Conservation (phyloP, 306 rosid genomes). For the Malus orientalis region DNA sequence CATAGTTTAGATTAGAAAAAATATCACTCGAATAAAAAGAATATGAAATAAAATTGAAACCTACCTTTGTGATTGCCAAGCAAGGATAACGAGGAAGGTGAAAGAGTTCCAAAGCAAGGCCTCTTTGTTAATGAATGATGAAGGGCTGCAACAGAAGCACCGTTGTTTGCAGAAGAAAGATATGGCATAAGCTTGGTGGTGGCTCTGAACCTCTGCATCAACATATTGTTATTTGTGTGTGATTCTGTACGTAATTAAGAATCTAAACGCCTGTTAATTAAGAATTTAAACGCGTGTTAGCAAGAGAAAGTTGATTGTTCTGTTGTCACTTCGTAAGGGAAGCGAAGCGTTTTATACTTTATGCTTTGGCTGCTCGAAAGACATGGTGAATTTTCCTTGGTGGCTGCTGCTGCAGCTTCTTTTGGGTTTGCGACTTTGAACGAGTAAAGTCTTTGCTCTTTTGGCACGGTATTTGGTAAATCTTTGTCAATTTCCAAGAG, state of each 20-base stretch:
- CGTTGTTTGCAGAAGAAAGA: conserved; percentile 21
- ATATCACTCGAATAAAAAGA: no score
- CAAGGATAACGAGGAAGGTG: not conserved
- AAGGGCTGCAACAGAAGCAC: not conserved
- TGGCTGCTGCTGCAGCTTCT: not conserved
- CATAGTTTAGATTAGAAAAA: no score
- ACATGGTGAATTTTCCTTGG: not conserved
- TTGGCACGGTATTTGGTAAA: not conserved
- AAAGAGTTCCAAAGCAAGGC: not conserved
- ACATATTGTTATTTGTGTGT: not conserved
- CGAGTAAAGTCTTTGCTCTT: not conserved
- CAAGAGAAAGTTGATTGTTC: not conserved
- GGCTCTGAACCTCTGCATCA: conserved; percentile 31
- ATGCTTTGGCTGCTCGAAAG: not conserved
- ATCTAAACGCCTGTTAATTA: not conserved
- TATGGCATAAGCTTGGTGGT: conserved; percentile 10
- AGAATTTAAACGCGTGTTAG: not conserved
- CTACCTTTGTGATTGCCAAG: conserved; percentile 18
- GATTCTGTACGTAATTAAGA: not conserved
- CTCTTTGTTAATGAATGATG: conserved; percentile 9
- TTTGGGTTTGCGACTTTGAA: not conserved
- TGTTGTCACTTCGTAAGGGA: no score
- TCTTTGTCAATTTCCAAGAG: not conserved
- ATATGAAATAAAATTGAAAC: not conserved
- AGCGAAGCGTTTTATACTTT: not conserved